Evolutionary conservation across 257 asterid genomes (phyloP).

Genomic region (Salvia splendens): DNA sequence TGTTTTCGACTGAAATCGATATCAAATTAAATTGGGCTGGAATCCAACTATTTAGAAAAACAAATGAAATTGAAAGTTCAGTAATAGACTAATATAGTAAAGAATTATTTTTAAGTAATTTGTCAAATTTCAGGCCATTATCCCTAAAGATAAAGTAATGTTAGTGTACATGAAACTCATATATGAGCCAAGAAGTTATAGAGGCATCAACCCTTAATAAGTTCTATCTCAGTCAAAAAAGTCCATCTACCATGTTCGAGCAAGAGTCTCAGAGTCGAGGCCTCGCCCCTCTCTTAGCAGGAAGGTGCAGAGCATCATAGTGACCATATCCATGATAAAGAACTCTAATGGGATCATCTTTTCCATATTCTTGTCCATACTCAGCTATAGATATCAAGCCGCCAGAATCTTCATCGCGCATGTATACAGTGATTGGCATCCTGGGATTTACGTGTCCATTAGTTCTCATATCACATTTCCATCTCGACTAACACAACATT

Average conservation of each 20-base stretch:
- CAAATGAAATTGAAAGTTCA: too few species aligned
- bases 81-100: too few species aligned
- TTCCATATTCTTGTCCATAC: slow-evolving; percentile 89
- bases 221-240: slow-evolving; percentile 1
- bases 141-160: not conserved
- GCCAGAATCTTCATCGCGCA: slow-evolving; percentile 61
- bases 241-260: not conserved
- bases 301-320: slow-evolving; percentile 75
- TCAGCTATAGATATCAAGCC: slow-evolving; percentile 90
- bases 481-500: not conserved
- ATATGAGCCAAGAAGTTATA: not conserved
- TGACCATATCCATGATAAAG: slow-evolving; percentile 91
- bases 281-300: slow-evolving; percentile 51
- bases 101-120: too few species aligned
- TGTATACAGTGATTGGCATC: slow-evolving; percentile 94
- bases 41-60: too few species aligned
- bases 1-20: too few species aligned
- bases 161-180: not conserved
- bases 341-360: slow-evolving; percentile 69
- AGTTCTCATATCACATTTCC: slow-evolving; percentile 24
- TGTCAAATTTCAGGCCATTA: too few species aligned
- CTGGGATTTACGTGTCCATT: slow-evolving; percentile 41
- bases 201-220: too few species aligned
- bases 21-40: too few species aligned
- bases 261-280: slow-evolving; percentile 53